Base-by-base conservation (phyloP, 2,329 filamentous ascomycete species). In the Penicillium janthinellum region DNA sequence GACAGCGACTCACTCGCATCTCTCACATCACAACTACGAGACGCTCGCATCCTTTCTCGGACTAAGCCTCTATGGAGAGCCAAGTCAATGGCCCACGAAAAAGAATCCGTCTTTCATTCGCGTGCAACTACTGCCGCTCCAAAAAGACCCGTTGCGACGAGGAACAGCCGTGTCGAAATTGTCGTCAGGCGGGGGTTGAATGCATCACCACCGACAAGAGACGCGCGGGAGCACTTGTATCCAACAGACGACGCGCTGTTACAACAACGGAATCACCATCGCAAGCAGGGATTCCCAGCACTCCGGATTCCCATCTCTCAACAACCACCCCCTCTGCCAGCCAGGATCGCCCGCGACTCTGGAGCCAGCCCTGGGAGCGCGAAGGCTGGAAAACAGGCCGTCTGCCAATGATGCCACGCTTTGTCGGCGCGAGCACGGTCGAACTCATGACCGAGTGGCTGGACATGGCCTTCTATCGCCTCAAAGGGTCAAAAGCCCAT, bases 111-210 rank as follows among this genome's bases (percentile, higher is more conserved):
- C 51, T 54, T 34, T 54, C 51, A 15, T 54, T 54, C 56, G 59
- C 59, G 5, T 62, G 59, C n/a, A 62, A 62, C 11, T 49, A 62
- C 20, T 62, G 59, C 35, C 59, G 59, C n/a, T 49, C 41, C 4
- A 62, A 59, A 39, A 62, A 62, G 50, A 62, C 59, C 3, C 59
- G 59, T 17, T 62, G 59, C 38, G 56, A 62, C 15, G 56, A 62
- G 38, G 41, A 62, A 25, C 56, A 62, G 44, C 59, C 59, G 10
- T 62, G 59, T 54, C 52, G 53, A 7, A 59, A 56, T 7, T 62
- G 56, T 38, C 56, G 56, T 22, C 35, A 53, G n/a, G 59, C 59
- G 1, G 59, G 35, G 20, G 48, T 62, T 8, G 53, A 62, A 17
- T 62, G 59, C 28, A 31, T 62, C 34, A 62, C 59, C 11, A 62